Conservation (phyloP, 305 asterid species). For the Fraxinus paxiana region DNA sequence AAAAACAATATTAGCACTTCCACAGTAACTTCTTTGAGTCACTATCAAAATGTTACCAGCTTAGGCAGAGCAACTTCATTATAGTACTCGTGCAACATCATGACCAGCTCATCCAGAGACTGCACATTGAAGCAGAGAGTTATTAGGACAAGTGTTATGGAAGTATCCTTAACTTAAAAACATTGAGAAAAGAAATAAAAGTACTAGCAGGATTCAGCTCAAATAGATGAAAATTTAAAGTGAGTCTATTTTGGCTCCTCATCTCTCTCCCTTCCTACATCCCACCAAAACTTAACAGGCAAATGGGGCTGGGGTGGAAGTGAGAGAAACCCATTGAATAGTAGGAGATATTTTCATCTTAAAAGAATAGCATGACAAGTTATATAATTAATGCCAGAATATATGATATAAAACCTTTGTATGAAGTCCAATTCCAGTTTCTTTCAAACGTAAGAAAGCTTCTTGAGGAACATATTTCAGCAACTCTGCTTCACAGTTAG, state of each 20-base stretch:
- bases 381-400: not conserved
- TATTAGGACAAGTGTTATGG: not conserved
- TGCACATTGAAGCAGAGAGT: constrained; percentile 42
- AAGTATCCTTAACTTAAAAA: constrained; percentile 3
- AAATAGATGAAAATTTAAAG: constrained; percentile 10
- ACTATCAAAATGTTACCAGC: constrained; percentile 55
- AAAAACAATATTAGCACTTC: constrained; percentile 13
- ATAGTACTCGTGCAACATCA: constrained; percentile 78
- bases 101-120: constrained; percentile 81
- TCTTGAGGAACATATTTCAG: constrained; percentile 65
- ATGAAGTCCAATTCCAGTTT: constrained; percentile 76
- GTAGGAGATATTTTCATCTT: constrained; percentile 2
- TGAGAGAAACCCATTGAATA: not conserved
- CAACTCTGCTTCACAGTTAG: constrained; percentile 50
- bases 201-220: constrained; percentile 12
- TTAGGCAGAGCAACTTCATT: constrained; percentile 92
- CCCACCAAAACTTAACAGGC: not conserved
- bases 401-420: constrained; percentile 51
- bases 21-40: constrained; percentile 16
- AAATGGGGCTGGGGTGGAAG: constrained; percentile 1
- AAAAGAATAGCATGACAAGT: constrained; percentile 2
- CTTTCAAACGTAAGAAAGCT: constrained; percentile 69
- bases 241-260: not conserved
- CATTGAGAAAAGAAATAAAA: not conserved
- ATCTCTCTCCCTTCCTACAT: not conserved